These are phyloP conservation scores for Penicillium robsamsonii DNA, from an alignment of 495 filamentous ascomycete species.

Conservation along the genomic window DNA sequence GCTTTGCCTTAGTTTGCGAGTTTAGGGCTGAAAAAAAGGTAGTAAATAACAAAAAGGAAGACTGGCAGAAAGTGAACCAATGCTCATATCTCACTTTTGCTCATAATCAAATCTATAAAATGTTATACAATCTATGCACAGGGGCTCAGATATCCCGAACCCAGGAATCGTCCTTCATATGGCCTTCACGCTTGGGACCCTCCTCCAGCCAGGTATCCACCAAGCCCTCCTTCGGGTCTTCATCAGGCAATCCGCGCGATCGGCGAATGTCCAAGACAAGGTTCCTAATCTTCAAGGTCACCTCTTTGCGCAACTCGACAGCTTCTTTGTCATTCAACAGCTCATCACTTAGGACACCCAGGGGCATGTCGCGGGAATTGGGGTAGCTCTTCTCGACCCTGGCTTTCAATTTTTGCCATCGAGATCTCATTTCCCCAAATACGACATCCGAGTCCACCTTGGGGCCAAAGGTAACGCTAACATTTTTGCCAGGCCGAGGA, in stretches of 20 bases:
- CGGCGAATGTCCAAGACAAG: slow-evolving; percentile 76
- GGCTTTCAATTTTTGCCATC: slow-evolving; percentile 64
- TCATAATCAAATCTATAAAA: slow-evolving; percentile 18
- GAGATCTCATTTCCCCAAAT: slow-evolving; percentile 62
- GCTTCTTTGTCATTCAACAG: slow-evolving; percentile 72
- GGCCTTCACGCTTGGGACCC: slow-evolving; percentile 54
- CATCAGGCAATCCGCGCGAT: slow-evolving; percentile 69
- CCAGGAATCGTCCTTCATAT: slow-evolving; percentile 62
- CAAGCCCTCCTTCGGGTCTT: slow-evolving; percentile 66
- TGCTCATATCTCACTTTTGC: slow-evolving; percentile 8
- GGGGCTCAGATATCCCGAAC: slow-evolving; percentile 55
- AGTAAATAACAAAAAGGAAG: not conserved
- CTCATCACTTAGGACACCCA: slow-evolving; percentile 66
- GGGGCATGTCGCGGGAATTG: slow-evolving; percentile 35
- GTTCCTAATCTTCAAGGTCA: slow-evolving; percentile 70
- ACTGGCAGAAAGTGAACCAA: not conserved
- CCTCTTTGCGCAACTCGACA: slow-evolving; percentile 74
- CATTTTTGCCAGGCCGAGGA: slow-evolving; percentile 66
- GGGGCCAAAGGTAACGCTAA: slow-evolving; percentile 69
- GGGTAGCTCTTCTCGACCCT: slow-evolving; percentile 37
- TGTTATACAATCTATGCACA: slow-evolving; percentile 24
- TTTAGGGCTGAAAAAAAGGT: not conserved
- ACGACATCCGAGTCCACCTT: slow-evolving; percentile 49
- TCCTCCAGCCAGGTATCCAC: slow-evolving; percentile 63
- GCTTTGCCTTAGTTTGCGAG: not conserved